These are phyloP conservation scores for Tulasnella calospora DNA, from an alignment of 768 basidiomycete species.

Conservation along the genomic window DNA sequence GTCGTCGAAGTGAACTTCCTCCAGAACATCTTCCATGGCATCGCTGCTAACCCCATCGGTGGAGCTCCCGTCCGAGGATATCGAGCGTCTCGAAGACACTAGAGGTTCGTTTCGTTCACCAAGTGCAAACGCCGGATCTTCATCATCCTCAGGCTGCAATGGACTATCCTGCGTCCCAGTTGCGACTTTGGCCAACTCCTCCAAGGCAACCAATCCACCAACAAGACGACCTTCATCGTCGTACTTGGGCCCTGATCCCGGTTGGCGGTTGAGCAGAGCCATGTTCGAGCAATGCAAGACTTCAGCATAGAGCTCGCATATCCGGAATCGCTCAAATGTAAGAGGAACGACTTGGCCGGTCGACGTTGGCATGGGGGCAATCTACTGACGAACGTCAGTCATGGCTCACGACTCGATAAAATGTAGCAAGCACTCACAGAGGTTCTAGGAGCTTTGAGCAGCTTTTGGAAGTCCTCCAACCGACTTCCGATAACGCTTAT, in stretches of 20 bases:
- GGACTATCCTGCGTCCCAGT: slow-evolving; percentile 46
- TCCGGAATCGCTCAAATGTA: slow-evolving; percentile 91
- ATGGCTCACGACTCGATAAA: neutral
- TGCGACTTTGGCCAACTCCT: slow-evolving; percentile 82
- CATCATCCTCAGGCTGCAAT: slow-evolving; percentile 16
- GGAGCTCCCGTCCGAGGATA: slow-evolving; percentile 3
- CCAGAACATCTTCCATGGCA: slow-evolving; percentile 52
- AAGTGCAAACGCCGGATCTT: slow-evolving; percentile 18
- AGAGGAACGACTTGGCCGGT: slow-evolving; percentile 72
- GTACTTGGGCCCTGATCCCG: slow-evolving; percentile 65
- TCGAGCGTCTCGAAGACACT: neutral
- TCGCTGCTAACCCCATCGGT: slow-evolving; percentile 33
- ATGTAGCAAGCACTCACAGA: slow-evolving; percentile 48
- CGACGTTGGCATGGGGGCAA: slow-evolving; percentile 64
- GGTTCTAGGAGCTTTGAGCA: slow-evolving; percentile 68
- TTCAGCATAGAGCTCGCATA: slow-evolving; percentile 95
- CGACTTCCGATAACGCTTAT: slow-evolving; percentile 66
- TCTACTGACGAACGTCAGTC: slow-evolving; percentile 40
- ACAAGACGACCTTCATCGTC: slow-evolving; percentile 77
- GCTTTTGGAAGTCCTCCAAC: slow-evolving; percentile 63
- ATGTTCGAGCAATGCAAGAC: slow-evolving; percentile 97
- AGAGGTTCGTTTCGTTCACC: neutral
- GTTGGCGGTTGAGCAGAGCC: slow-evolving; percentile 82
- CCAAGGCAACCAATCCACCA: slow-evolving; percentile 79
- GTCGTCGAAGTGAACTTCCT: slow-evolving; percentile 52